These are phyloP conservation scores for Andrographis paniculata DNA, from an alignment of 305 asterid species.

Conservation along the genomic window DNA sequence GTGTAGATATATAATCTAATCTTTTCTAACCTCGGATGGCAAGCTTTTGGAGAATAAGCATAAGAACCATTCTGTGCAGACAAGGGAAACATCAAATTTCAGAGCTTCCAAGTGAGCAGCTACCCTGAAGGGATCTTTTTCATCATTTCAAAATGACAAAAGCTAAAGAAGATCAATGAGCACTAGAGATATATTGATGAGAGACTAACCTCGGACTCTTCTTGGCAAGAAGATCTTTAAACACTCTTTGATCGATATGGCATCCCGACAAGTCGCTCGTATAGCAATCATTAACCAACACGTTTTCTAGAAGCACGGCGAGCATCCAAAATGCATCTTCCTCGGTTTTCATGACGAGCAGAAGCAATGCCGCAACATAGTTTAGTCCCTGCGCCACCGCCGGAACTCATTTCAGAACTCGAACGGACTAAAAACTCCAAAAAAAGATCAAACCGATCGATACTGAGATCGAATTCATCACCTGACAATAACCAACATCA, in stretches of 20 bases:
- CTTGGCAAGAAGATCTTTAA: slow-evolving; percentile 69
- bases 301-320: slow-evolving; percentile 84
- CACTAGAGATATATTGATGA: background rate
- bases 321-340: slow-evolving; percentile 99
- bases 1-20: too few relatives aligned
- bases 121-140: slow-evolving; percentile 48
- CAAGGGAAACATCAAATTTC: slow-evolving; percentile 96
- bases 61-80: slow-evolving; percentile 95
- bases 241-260: slow-evolving; percentile 95
- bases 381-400: slow-evolving; percentile 78
- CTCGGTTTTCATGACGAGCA: slow-evolving; percentile 97
- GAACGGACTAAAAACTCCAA: background rate
- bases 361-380: slow-evolving; percentile 82
- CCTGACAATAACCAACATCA: slow-evolving; percentile 99
- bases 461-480: too few relatives aligned
- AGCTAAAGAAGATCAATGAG: background rate
- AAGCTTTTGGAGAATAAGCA: slow-evolving; percentile 95
- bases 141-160: background rate
- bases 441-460: too few relatives aligned
- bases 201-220: slow-evolving; percentile 74
- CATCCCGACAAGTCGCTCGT: slow-evolving; percentile 88
- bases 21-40: slow-evolving; percentile 77
- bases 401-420: slow-evolving; percentile 12
- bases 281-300: slow-evolving; percentile 85
- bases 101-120: slow-evolving; percentile 81